phyloP scores from a whole-genome alignment of 495 filamentous ascomycete genomes.

The Neurospora sp. region DNA sequence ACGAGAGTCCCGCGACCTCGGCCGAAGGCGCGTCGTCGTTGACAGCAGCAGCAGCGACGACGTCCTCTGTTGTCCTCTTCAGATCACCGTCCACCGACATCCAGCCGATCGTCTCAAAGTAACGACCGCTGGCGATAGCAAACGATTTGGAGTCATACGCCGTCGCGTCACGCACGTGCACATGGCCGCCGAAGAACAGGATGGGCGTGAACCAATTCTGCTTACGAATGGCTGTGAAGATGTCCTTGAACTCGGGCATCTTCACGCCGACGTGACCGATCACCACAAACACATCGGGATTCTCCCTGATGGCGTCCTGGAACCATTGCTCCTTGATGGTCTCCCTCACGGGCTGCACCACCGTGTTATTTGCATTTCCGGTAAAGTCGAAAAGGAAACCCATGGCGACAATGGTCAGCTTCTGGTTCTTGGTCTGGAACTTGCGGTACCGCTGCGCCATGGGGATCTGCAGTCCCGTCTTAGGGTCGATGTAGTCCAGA shows the following conservation, averaged over 20 bases:
- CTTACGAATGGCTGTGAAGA: slow-evolving; percentile 72
- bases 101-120: slow-evolving; percentile 97
- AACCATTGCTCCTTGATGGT: slow-evolving; percentile 85
- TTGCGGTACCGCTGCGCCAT: slow-evolving; percentile 75
- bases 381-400: slow-evolving; percentile 93
- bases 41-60: slow-evolving; percentile 10
- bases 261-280: slow-evolving; percentile 76
- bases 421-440: slow-evolving; percentile 81
- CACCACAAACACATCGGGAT: slow-evolving; percentile 81
- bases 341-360: slow-evolving; percentile 67
- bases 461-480: slow-evolving; percentile 57
- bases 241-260: slow-evolving; percentile 63
- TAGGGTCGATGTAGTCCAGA: slow-evolving; percentile 72
- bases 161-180: slow-evolving; percentile 78
- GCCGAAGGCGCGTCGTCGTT: slow-evolving; percentile 2
- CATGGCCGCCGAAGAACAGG: slow-evolving; percentile 88
- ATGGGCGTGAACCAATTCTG: slow-evolving; percentile 73
- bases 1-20: slow-evolving; percentile 27
- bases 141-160: slow-evolving; percentile 72
- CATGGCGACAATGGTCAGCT: slow-evolving; percentile 74
- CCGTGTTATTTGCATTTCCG: slow-evolving; percentile 78
- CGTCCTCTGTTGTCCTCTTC: slow-evolving; percentile 17
- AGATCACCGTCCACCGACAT: slow-evolving; percentile 71
- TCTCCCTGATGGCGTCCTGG: slow-evolving; percentile 70
- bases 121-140: slow-evolving; percentile 82